A percentile compares a stretch with the other conserved stretches of the same genome.
Evolutionary conservation across 2,329 filamentous ascomycete species (phyloP).

Genomic region (Calonectria crousiana): DNA sequence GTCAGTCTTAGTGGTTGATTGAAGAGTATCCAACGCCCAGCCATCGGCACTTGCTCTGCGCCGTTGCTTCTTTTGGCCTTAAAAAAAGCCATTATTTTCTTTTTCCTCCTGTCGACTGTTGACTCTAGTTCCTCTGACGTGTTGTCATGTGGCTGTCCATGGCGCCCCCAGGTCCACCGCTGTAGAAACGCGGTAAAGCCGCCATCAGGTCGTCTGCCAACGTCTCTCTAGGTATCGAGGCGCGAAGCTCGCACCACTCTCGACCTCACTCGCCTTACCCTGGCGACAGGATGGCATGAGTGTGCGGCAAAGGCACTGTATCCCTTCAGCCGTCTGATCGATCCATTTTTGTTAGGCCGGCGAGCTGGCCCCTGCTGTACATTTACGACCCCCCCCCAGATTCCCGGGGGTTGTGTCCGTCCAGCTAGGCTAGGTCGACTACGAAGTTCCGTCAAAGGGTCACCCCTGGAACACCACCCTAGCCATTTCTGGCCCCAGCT

Average conservation of each 20-base stretch:
- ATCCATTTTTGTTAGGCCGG: slow-evolving; percentile 39
- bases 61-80: slow-evolving; percentile 41
- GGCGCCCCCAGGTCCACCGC: slow-evolving; percentile 15
- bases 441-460: slow-evolving; percentile 40
- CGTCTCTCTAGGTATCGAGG: slow-evolving; percentile 29
- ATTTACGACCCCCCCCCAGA: slow-evolving; percentile 39
- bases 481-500: slow-evolving; percentile 42
- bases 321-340: slow-evolving; percentile 39
- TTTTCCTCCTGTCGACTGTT: slow-evolving; percentile 4
- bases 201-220: slow-evolving; percentile 31
- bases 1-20: slow-evolving; percentile 32
- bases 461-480: slow-evolving; percentile 45
- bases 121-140: slow-evolving; percentile 5
- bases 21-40: slow-evolving; percentile 31
- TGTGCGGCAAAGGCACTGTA: slow-evolving; percentile 34
- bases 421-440: slow-evolving; percentile 41
- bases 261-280: slow-evolving; percentile 41
- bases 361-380: slow-evolving; percentile 35
- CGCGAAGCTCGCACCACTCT: slow-evolving; percentile 43
- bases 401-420: slow-evolving; percentile 45
- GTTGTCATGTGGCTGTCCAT: slow-evolving; percentile 22
- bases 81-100: slow-evolving; percentile 23
- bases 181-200: slow-evolving; percentile 26
- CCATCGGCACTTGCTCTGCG: slow-evolving; percentile 32
- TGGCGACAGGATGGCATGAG: slow-evolving; percentile 42